phyloP scores from a whole-genome alignment of 192 early-diverging fungal genomes.

The Podila horticola region DNA sequence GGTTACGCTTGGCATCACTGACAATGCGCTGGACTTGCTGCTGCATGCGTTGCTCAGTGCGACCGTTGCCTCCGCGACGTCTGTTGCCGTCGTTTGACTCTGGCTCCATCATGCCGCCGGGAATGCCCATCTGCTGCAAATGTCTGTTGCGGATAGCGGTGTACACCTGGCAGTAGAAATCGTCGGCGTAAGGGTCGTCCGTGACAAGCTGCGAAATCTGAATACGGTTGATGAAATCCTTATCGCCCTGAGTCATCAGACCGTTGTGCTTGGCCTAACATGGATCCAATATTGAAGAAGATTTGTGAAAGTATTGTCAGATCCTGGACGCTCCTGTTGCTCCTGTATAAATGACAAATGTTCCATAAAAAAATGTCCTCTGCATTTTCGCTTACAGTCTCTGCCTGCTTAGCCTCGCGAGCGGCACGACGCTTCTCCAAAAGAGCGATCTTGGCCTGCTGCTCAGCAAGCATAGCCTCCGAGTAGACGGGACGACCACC shows the following conservation, averaged over 20 bases:
- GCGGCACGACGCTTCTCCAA: constrained; percentile 36
- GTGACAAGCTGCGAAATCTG: constrained; percentile 95
- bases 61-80: constrained; percentile 49
- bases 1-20: constrained; percentile 88
- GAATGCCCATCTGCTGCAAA: constrained; percentile 54
- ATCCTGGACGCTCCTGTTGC: neutral
- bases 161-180: constrained; percentile 97
- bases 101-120: constrained; percentile 20
- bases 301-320: neutral
- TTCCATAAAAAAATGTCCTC: constrained; percentile 1
- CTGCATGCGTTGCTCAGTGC: constrained; percentile 77
- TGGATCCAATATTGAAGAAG: neutral
- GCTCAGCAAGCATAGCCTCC: constrained; percentile 45
- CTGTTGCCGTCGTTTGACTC: constrained; percentile 17
- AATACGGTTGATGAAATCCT: constrained; percentile 93
- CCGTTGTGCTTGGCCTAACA: constrained; percentile 82
- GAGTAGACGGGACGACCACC: constrained; percentile 53
- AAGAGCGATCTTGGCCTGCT: constrained; percentile 36
- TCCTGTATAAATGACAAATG: neutral
- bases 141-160: constrained; percentile 72
- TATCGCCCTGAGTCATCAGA: constrained; percentile 94
- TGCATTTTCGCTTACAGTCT: constrained; percentile 29
- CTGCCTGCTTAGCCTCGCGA: constrained; percentile 51
- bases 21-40: constrained; percentile 97
- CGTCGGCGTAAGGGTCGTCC: constrained; percentile 92